A percentile compares a stretch with the other conserved stretches of the same genome.
Conservation (phyloP, 148 eudicot species). For the Gaultheria prostrata region DNA sequence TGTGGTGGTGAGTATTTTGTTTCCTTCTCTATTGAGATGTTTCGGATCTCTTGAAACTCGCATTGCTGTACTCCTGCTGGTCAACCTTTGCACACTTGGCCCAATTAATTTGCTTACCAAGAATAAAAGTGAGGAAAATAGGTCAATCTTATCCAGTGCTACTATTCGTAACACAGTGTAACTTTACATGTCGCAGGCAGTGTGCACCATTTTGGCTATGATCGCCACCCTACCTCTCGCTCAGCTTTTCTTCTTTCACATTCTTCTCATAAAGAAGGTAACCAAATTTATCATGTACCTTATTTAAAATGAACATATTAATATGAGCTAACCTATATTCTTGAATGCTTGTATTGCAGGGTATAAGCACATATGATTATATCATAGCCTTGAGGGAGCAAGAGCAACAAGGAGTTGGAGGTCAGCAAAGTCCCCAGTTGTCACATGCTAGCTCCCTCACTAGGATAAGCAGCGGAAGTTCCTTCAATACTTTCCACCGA, state of each 20-base stretch:
- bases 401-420: slow-evolving; percentile 81
- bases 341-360: slow-evolving; percentile 38
- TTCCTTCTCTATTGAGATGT: neutral
- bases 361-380: slow-evolving; percentile 96
- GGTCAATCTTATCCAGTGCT: neutral
- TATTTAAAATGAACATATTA: neutral
- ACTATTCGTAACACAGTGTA: neutral
- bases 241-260: slow-evolving; percentile 98
- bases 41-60: neutral
- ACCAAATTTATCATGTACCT: slow-evolving; percentile 1
- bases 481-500: slow-evolving; percentile 78
- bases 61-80: neutral
- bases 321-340: neutral
- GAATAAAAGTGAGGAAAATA: neutral
- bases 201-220: slow-evolving; percentile 90
- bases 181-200: slow-evolving; percentile 47
- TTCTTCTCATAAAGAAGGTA: slow-evolving; percentile 94
- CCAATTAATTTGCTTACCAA: neutral
- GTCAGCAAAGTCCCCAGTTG: slow-evolving; percentile 97
- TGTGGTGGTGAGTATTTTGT: slow-evolving; percentile 70
- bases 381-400: slow-evolving; percentile 96
- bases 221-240: slow-evolving; percentile 84
- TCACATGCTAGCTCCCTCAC: slow-evolving; percentile 91
- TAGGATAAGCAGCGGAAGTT: slow-evolving; percentile 93
- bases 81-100: neutral